Evolutionary conservation across 495 filamentous ascomycete genomes (phyloP).

Genomic region (Xylaria palmicola): DNA sequence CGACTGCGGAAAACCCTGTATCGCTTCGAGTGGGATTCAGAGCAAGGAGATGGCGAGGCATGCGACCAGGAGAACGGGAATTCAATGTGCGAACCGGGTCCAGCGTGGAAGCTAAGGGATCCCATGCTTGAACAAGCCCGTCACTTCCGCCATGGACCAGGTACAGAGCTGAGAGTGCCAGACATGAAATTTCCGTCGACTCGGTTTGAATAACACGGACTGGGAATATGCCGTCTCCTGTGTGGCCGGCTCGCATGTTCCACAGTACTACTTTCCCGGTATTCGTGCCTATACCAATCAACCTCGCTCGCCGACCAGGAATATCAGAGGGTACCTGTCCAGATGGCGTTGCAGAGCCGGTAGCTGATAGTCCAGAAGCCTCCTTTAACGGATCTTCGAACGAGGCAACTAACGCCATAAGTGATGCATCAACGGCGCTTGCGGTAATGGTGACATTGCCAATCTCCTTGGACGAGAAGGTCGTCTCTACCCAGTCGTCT

Average conservation of each 20-base stretch:
- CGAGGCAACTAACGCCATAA: constrained; percentile 62
- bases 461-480: constrained; percentile 33
- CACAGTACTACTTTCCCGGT: constrained; percentile 78
- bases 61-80: constrained; percentile 79
- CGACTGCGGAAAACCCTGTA: constrained; percentile 78
- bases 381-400: constrained; percentile 70
- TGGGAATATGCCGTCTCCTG: constrained; percentile 54
- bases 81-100: constrained; percentile 86
- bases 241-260: constrained; percentile 69
- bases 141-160: constrained; percentile 93
- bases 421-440: constrained; percentile 73
- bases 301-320: constrained; percentile 80
- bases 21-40: constrained; percentile 36
- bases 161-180: constrained; percentile 85
- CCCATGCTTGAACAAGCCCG: constrained; percentile 95
- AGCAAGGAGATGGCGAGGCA: constrained; percentile 48
- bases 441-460: constrained; percentile 57
- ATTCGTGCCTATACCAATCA: constrained; percentile 77
- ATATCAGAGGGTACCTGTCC: constrained; percentile 51
- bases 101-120: constrained; percentile 78
- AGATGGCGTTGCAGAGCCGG: constrained; percentile 25
- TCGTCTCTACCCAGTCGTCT: constrained; percentile 41
- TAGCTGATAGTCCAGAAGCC: constrained; percentile 16
- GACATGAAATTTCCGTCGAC: constrained; percentile 79
- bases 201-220: constrained; percentile 85